Conservation (phyloP, 345 rosid genomes). For the Dovyalis caffra region DNA sequence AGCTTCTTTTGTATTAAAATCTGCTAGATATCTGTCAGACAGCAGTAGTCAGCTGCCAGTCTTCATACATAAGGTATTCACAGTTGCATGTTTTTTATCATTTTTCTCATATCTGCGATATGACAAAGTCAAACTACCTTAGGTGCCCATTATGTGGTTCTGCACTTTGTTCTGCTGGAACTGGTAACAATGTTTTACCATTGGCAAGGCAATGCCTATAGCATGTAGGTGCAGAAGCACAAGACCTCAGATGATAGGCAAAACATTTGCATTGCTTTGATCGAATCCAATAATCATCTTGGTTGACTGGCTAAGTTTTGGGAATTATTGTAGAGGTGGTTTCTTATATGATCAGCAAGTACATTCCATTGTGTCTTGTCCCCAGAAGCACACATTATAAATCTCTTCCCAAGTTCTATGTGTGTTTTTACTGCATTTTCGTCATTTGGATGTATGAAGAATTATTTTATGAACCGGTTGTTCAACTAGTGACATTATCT, state of each 20-base stretch:
- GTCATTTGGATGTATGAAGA: not conserved
- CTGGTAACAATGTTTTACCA: not conserved
- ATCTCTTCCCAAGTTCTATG: not conserved
- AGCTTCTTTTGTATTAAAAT: not conserved
- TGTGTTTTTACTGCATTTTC: not conserved
- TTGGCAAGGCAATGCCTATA: not conserved
- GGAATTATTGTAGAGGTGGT: not conserved
- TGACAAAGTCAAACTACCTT: not conserved
- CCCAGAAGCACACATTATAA: not conserved
- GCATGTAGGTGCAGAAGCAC: not conserved
- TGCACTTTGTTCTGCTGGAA: not conserved
- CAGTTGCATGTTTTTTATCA: not conserved
- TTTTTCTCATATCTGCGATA: too few species aligned
- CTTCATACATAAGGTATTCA: not conserved
- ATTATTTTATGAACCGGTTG: not conserved
- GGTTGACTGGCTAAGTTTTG: not conserved
- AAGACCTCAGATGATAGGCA: not conserved
- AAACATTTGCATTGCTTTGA: constrained; percentile 1
- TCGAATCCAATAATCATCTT: not conserved
- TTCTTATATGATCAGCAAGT: not conserved
- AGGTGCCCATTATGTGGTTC: not conserved
- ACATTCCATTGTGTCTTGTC: not conserved
- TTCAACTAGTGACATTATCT: not conserved
- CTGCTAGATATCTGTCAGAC: not conserved
- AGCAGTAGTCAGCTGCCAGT: not conserved